Evolutionary conservation across 345 rosid genomes (phyloP).

Genomic region (Theobroma cacao): DNA sequence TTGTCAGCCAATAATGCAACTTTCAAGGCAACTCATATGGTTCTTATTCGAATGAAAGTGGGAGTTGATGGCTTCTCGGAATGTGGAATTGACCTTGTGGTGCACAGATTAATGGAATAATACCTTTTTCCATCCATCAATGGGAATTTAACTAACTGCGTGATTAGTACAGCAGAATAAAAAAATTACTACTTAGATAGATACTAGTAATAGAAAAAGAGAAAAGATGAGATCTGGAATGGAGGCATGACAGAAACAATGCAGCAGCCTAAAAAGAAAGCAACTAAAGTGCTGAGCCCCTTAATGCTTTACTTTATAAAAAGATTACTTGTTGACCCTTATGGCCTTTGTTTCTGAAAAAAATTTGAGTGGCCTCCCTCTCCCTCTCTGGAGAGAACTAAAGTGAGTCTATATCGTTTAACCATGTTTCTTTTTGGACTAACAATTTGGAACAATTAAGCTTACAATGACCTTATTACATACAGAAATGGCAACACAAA

Average conservation of each 20-base stretch:
- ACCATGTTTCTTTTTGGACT: background rate
- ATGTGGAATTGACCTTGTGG: constrained; percentile 13
- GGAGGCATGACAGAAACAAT: background rate
- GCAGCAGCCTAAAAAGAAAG: constrained; percentile 19
- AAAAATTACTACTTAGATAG: background rate
- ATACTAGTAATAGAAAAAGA: background rate
- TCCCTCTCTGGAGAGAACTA: background rate
- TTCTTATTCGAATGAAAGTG: constrained; percentile 20
- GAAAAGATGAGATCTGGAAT: background rate
- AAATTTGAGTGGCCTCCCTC: background rate
- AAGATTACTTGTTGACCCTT: constrained; percentile 19
- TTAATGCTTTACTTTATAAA: constrained; percentile 30
- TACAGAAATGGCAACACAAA: background rate
- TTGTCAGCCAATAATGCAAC: background rate
- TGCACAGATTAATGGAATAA: background rate
- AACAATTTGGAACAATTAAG: background rate
- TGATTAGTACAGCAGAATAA: background rate
- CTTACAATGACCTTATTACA: background rate
- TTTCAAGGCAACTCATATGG: constrained; percentile 14
- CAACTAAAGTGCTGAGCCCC: constrained; percentile 18
- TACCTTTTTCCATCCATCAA: background rate
- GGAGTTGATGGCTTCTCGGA: constrained; percentile 13
- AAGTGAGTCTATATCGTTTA: background rate
- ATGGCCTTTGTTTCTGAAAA: background rate
- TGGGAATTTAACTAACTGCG: background rate